Conservation (phyloP, 192 early-diverging fungal genomes). For the Mortierella claussenii region DNA sequence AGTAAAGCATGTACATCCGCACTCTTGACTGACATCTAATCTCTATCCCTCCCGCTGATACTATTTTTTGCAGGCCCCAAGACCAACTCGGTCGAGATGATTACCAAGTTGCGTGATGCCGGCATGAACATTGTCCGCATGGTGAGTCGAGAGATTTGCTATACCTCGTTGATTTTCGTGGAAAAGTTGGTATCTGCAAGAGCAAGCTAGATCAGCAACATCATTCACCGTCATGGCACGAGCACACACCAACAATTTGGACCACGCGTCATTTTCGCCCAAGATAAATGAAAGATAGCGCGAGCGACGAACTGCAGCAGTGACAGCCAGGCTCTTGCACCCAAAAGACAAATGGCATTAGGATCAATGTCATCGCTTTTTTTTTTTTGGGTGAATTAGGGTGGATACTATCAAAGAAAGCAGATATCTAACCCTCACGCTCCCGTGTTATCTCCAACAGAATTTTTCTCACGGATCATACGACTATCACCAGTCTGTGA, state of each 20-base stretch:
- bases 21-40: too few relatives aligned
- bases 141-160: conserved; percentile 19
- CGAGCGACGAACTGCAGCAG: neutral
- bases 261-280: neutral
- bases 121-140: conserved; percentile 90
- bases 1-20: too few relatives aligned
- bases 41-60: too few relatives aligned
- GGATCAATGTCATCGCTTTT: neutral
- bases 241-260: neutral
- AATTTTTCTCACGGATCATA: conserved; percentile 71
- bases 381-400: neutral
- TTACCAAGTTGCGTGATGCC: conserved; percentile 76
- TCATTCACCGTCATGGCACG: too few relatives aligned
- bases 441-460: conserved; percentile 14
- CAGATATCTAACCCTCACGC: too few relatives aligned
- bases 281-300: neutral
- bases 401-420: too few relatives aligned
- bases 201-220: neutral
- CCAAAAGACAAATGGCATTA: too few relatives aligned
- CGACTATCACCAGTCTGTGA: conserved; percentile 73
- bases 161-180: neutral
- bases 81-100: conserved; percentile 80
- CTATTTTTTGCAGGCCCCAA: conserved; percentile 82
- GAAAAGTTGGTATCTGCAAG: neutral
- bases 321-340: too few relatives aligned